phyloP scores from a whole-genome alignment of 169 alveolate species.

The Babesia microti region DNA sequence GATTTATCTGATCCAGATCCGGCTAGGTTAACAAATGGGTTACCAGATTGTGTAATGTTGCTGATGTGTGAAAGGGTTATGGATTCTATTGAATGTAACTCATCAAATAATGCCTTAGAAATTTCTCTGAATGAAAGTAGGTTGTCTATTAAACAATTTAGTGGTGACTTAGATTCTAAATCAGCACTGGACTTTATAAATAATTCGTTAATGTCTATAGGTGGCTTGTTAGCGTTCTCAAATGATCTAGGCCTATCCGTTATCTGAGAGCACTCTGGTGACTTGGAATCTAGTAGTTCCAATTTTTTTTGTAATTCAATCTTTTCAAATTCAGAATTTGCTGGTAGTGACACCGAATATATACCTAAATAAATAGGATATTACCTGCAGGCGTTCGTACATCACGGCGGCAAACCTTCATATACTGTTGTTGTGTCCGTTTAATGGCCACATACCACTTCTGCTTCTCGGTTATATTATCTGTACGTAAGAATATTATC shows the following conservation, averaged over 20 bases:
- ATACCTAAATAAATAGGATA: neutral
- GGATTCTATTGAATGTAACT: conserved; percentile 29
- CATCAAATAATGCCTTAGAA: conserved; percentile 39
- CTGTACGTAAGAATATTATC: conserved; percentile 51
- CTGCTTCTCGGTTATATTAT: conserved; percentile 56
- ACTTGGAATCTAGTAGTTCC: neutral
- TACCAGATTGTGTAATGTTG: no score
- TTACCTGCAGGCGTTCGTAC: conserved; percentile 18
- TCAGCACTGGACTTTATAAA: conserved; percentile 50
- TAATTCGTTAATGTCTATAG: conserved; percentile 42
- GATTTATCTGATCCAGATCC: no score
- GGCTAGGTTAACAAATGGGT: no score
- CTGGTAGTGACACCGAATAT: neutral
- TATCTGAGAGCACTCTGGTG: neutral
- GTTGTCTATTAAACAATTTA: conserved; percentile 56
- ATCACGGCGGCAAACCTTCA: conserved; percentile 23
- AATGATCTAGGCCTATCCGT: neutral
- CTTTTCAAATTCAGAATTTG: neutral
- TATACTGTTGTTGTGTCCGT: conserved; percentile 44
- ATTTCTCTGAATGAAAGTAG: conserved; percentile 46
- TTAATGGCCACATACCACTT: conserved; percentile 63
- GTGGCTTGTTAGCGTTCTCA: neutral
- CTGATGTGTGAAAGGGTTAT: no score
- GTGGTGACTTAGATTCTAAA: conserved; percentile 51
- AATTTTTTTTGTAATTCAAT: neutral